Evolutionary conservation across 2,329 filamentous ascomycete genomes (phyloP).

Genomic region (Penicillium sp.): DNA sequence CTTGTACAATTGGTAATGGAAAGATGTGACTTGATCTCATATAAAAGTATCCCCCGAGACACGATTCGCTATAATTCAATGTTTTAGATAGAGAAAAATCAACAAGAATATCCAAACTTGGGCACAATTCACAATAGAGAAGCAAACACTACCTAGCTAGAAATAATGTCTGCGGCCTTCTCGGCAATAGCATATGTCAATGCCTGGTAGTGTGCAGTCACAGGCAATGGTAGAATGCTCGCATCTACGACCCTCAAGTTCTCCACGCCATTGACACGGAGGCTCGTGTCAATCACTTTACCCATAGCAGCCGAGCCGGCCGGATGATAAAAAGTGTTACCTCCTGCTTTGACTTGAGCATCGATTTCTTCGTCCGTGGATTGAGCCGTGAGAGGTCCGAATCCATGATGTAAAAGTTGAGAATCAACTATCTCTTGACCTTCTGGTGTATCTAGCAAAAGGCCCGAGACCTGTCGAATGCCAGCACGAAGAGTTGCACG

Average conservation of each 20-base stretch:
- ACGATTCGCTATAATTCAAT: too few species aligned
- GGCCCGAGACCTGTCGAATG: not conserved
- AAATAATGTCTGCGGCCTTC: constrained; percentile 7
- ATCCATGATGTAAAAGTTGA: constrained; percentile 18
- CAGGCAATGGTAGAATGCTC: constrained; percentile 21
- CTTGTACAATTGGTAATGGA: too few species aligned
- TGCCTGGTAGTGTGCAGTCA: constrained; percentile 20
- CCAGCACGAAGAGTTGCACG: not conserved
- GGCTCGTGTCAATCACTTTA: constrained; percentile 15
- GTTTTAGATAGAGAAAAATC: too few species aligned
- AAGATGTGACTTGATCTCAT: too few species aligned
- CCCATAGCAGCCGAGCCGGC: constrained; percentile 17
- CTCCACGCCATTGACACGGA: constrained; percentile 19
- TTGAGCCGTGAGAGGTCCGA: constrained; percentile 6
- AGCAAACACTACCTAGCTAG: too few species aligned
- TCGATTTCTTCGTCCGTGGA: constrained; percentile 24
- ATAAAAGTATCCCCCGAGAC: too few species aligned
- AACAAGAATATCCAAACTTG: too few species aligned
- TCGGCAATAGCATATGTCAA: constrained; percentile 19
- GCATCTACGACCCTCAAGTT: constrained; percentile 24
- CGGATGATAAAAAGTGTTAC: constrained; percentile 19
- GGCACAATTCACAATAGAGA: too few species aligned
- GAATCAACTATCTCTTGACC: constrained; percentile 16
- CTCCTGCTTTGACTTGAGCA: constrained; percentile 14
- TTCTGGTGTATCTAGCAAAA: constrained; percentile 16